A percentile compares a stretch with the other conserved stretches of the same genome.
Conservation (phyloP, 768 basidiomycete genomes). For the Russula ochroleuca region DNA sequence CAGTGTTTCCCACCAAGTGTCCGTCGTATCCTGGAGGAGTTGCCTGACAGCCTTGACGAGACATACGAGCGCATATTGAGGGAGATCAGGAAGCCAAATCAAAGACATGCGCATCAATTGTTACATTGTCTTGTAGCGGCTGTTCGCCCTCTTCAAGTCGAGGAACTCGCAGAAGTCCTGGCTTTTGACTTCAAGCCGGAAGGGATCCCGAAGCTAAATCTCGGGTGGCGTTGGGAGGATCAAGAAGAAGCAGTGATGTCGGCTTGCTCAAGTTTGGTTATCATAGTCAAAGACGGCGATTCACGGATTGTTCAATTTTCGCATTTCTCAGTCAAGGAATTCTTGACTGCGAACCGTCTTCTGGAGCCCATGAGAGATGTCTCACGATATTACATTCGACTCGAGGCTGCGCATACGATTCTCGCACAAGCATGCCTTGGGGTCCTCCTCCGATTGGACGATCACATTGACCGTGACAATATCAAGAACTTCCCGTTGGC, state of each 20-base stretch:
- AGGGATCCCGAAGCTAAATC: neutral
- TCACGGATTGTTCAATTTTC: neutral
- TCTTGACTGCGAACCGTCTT: neutral
- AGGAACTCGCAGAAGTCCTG: neutral
- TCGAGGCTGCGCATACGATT: neutral
- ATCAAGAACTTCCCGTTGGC: neutral
- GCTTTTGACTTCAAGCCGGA: neutral
- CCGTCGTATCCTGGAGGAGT: neutral
- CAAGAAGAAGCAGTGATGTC: conserved; percentile 2
- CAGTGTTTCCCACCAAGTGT: neutral
- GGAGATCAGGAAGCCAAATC: neutral
- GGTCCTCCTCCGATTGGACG: neutral
- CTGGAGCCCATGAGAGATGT: neutral
- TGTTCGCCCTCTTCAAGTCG: neutral
- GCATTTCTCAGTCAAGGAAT: conserved; percentile 1
- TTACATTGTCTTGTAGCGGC: conserved; percentile 1
- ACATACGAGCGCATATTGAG: conserved; percentile 10
- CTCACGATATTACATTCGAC: neutral
- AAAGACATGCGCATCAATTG: neutral
- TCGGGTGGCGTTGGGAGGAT: neutral
- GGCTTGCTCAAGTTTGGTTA: neutral
- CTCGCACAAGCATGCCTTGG: conserved; percentile 4
- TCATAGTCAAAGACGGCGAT: neutral
- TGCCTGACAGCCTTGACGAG: neutral
- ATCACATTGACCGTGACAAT: neutral